Evolutionary conservation across 176 grass and related monocot species (phyloP), one percentile per base, ranked within the genome.

Genomic region (Carex kokanica): DNA sequence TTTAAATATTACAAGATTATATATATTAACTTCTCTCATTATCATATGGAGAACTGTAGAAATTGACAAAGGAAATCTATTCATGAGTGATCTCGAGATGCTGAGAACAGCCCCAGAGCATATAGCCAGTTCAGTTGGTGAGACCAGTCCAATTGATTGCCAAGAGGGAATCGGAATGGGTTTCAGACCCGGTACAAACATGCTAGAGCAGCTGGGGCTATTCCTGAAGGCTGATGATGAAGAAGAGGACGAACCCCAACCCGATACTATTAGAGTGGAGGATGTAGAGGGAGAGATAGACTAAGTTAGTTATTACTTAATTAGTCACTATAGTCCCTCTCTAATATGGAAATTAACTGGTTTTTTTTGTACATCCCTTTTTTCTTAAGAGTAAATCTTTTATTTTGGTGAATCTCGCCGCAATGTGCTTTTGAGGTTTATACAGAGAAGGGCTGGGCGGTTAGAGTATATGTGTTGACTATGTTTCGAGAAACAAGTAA

Each of bases 11-110:
- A 70, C 34, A 74, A 27, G 41, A 18, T 51, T 77, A 51, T 55
- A 77, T 41, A n/a, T 77, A 41, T 55, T 8, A 32, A 77, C 24
- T 17, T 75, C 8, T 52, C 61, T 84, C 31, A 65, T 54, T 85
- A n/a, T 78, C 85, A 99, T 93, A 99, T 99, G 93, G n/a, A n/a
- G n/a, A n/a, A n/a, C n/a, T n/a, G n/a, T 93, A 68, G 93, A 99
- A 38, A 95, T 99, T 66, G 91, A 98, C 77, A 93, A 93, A 87
- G 93, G 91, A 6, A 91, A 84, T 84, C 84, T 83, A 75, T 95
- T 93, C 74, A 69, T 93, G 83, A 98, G 92, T 88, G 96, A 94
- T 85, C 88, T 95, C 61, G 96, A 95, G 88, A 92, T 97, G 85
- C 94, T 97, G 1, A 88, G 92, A 83, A 89, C 85, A 15, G 83